These are phyloP conservation scores for Plasmodium chabaudi DNA, from an alignment of 169 alveolate species.

Conservation along the genomic window DNA sequence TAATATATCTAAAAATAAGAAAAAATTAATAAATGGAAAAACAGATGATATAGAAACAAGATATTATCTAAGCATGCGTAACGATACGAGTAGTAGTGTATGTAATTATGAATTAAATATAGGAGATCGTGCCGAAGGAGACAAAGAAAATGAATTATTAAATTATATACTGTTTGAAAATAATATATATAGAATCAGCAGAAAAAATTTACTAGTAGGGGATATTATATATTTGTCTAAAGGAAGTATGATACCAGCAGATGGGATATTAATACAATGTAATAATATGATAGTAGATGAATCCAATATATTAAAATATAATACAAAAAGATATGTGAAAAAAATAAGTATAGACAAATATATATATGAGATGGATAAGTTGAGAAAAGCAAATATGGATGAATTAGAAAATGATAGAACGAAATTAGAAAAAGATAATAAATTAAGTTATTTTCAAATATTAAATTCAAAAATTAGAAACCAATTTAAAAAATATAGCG, in stretches of 20 bases:
- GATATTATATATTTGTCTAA: constrained; percentile 51
- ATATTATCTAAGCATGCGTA: background rate
- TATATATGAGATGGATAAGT: constrained; percentile 34
- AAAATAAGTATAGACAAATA: constrained; percentile 62
- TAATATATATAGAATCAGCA: constrained; percentile 35
- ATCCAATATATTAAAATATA: constrained; percentile 16
- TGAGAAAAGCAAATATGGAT: constrained; percentile 24
- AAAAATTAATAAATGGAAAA: background rate
- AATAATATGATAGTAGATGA: constrained; percentile 60
- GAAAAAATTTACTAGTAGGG: constrained; percentile 55
- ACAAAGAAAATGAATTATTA: constrained; percentile 13
- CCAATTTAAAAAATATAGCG: constrained; percentile 10
- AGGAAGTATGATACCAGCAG: constrained; percentile 65
- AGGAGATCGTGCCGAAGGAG: background rate
- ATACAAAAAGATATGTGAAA: constrained; percentile 7
- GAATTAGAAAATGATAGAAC: background rate
- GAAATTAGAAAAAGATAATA: background rate
- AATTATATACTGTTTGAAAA: constrained; percentile 46
- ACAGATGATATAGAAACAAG: background rate
- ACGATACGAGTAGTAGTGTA: background rate
- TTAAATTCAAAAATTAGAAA: constrained; percentile 25
- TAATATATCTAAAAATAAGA: background rate
- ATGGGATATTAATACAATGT: constrained; percentile 44
- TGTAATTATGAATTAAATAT: background rate
- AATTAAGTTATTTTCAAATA: constrained; percentile 36